phyloP scores from a whole-genome alignment of 345 rosid genomes.

The Dovyalis caffra region DNA sequence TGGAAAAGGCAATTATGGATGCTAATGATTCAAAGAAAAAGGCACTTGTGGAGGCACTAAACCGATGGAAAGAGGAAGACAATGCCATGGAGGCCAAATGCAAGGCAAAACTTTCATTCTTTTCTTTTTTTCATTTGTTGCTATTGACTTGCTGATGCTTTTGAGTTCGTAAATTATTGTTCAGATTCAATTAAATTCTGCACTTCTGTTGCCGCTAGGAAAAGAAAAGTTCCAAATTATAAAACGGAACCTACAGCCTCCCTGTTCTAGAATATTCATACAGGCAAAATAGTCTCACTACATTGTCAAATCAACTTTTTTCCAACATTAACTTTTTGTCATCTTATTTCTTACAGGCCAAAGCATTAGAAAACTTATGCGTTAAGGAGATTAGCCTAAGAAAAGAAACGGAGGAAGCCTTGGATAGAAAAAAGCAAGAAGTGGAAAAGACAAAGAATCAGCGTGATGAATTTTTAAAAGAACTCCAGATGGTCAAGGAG shows the following conservation, averaged over 20 bases:
- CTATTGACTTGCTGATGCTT: slow-evolving; percentile 4
- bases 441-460: slow-evolving; percentile 47
- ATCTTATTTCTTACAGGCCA: slow-evolving; percentile 46
- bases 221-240: neutral
- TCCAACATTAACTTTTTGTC: slow-evolving; percentile 6
- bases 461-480: slow-evolving; percentile 37
- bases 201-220: neutral
- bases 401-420: slow-evolving; percentile 55
- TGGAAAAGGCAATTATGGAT: slow-evolving; percentile 42
- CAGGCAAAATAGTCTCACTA: too few species aligned
- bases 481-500: slow-evolving; percentile 49
- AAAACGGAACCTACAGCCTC: too few species aligned
- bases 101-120: slow-evolving; percentile 43
- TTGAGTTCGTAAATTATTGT: neutral
- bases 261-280: too few species aligned
- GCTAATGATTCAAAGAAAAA: slow-evolving; percentile 39
- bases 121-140: slow-evolving; percentile 8
- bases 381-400: slow-evolving; percentile 60
- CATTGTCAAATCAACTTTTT: neutral
- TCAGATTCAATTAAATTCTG: neutral
- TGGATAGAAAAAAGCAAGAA: slow-evolving; percentile 51
- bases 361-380: slow-evolving; percentile 58
- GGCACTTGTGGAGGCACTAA: slow-evolving; percentile 42
- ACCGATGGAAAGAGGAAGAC: slow-evolving; percentile 64
- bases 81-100: slow-evolving; percentile 64